Evolutionary conservation across 768 basidiomycete genomes (phyloP).

Genomic region (Rhizopogon rudus): DNA sequence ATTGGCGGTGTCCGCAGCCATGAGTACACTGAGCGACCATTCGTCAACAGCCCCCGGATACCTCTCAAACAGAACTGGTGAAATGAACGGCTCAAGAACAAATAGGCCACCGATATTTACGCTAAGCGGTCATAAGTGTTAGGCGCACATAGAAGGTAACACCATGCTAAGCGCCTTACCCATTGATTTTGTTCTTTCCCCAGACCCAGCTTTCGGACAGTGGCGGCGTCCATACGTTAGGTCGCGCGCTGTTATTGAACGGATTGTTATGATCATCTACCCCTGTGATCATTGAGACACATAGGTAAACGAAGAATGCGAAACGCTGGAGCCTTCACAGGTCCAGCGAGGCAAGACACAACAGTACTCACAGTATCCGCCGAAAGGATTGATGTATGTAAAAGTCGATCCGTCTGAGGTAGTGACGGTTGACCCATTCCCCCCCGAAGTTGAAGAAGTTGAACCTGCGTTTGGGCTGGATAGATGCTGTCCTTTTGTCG

Average conservation of each 20-base stretch:
- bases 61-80: conserved; percentile 56
- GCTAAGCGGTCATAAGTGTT: conserved; percentile 19
- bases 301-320: not conserved
- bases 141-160: conserved; percentile 2
- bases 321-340: no score
- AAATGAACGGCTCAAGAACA: conserved; percentile 76
- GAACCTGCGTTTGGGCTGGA: not conserved
- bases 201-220: conserved; percentile 73
- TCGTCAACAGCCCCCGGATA: conserved; percentile 59
- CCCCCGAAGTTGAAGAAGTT: conserved; percentile 9
- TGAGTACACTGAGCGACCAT: conserved; percentile 59
- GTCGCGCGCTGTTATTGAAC: conserved; percentile 66
- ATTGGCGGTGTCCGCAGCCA: conserved; percentile 58
- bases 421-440: conserved; percentile 63
- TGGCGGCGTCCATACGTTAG: conserved; percentile 78
- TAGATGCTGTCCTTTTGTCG: not conserved
- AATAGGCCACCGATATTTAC: conserved; percentile 77
- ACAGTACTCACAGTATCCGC: conserved; percentile 56
- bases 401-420: conserved; percentile 67
- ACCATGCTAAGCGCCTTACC: conserved; percentile 34
- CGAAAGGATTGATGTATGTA: conserved; percentile 73
- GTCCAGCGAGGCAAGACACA: no score
- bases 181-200: conserved; percentile 55
- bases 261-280: conserved; percentile 64
- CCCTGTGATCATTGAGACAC: conserved; percentile 36